A percentile compares a stretch with the other conserved stretches of the same genome.
These are phyloP conservation scores for Verticillium tricorpus DNA, from an alignment of 2,329 filamentous ascomycete species.

Conservation along the genomic window DNA sequence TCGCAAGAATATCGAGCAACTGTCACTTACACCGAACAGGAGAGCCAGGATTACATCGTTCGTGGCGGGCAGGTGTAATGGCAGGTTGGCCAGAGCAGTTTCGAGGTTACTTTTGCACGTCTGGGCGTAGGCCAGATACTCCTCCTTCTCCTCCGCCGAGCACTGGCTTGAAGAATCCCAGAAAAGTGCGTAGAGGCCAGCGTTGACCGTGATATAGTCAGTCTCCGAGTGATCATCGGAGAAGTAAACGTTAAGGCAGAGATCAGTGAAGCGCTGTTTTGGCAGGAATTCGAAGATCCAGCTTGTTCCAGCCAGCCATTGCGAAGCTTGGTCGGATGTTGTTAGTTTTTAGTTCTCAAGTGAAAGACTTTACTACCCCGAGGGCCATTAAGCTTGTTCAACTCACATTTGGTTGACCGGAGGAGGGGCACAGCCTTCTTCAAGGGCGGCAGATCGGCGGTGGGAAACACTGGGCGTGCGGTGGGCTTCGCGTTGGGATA, in stretches of 20 bases:
- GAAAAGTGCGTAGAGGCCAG: constrained; percentile 25
- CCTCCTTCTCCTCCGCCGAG: constrained; percentile 14
- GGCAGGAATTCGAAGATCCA: constrained; percentile 25
- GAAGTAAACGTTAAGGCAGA: constrained; percentile 27
- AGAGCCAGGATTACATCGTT: constrained; percentile 18
- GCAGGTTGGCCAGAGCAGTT: constrained; percentile 23
- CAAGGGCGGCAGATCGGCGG: constrained; percentile 12
- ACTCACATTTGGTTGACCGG: constrained; percentile 9
- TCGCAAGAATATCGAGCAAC: background rate
- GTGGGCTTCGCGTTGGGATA: constrained; percentile 16
- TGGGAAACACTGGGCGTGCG: constrained; percentile 2
- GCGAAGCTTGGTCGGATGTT: background rate
- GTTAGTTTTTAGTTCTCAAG: background rate
- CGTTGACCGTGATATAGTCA: constrained; percentile 28
- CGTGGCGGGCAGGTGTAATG: constrained; percentile 25
- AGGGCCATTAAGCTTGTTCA: background rate
- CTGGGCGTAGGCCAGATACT: constrained; percentile 16
- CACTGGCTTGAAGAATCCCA: constrained; percentile 14
- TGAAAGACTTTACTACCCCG: too few relatives aligned
- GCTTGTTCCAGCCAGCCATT: constrained; percentile 12
- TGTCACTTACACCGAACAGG: constrained; percentile 14
- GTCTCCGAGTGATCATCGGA: constrained; percentile 24
- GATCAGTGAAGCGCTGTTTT: constrained; percentile 23
- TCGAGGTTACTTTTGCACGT: constrained; percentile 24
- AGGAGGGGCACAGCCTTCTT: constrained; percentile 10